Percentiles rank a stretch among this genome's conserved stretches.
Conservation (phyloP, 2,329 filamentous ascomycete species). For the Sporothrix humicola region DNA sequence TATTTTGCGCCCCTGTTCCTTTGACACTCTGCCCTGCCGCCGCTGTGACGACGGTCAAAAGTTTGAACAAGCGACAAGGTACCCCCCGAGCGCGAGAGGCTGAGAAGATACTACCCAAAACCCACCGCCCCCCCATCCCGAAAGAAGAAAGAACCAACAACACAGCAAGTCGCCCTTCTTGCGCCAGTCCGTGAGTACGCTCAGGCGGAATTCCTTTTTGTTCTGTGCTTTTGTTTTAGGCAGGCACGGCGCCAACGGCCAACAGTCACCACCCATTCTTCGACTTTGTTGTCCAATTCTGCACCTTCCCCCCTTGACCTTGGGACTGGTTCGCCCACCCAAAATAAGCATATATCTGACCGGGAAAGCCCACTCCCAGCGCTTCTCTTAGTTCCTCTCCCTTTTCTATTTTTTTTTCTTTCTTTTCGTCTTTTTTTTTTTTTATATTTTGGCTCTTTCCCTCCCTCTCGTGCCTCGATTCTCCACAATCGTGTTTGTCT, state of each 20-base stretch:
- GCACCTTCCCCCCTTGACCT: not conserved
- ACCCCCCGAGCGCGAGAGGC: not conserved
- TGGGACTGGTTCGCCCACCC: not conserved
- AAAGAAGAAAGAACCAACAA: conserved; percentile 20
- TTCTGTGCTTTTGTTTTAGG: not conserved
- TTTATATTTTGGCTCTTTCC: not conserved
- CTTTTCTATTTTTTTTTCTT: not conserved
- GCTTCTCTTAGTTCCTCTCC: not conserved
- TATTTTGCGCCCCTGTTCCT: not conserved
- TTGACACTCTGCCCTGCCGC: not conserved
- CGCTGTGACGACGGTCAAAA: not conserved
- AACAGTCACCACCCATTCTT: not conserved
- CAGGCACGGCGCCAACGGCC: not conserved
- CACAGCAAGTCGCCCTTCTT: not conserved
- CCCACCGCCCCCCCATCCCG: not conserved
- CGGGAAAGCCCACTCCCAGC: not conserved
- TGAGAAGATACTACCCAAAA: not conserved
- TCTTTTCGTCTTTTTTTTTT: not conserved
- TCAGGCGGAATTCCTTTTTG: not conserved
- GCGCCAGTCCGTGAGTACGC: not conserved
- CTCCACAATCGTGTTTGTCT: conserved; percentile 14
- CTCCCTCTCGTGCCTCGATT: conserved; percentile 15
- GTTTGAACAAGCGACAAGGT: not conserved
- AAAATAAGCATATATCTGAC: conserved; percentile 28
- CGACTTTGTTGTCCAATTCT: too few relatives aligned